Evolutionary conservation across 169 alveolate species (phyloP).

Genomic region (Cryptosporidium andersoni): DNA sequence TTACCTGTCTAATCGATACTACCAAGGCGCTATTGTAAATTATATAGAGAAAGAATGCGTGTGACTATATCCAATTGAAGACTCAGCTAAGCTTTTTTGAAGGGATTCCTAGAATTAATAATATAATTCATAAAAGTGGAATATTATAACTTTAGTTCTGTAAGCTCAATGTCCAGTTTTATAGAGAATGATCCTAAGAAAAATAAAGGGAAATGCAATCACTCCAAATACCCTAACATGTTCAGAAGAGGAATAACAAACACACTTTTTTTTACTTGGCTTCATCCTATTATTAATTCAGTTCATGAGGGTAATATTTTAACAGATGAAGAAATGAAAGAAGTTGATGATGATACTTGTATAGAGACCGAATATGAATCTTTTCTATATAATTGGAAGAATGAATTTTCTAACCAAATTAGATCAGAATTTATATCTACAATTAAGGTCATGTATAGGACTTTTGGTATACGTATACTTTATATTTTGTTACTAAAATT

Average conservation of each 20-base stretch:
- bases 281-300: slow-evolving; percentile 14
- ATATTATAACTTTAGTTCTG: too few relatives aligned
- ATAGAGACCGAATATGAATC: slow-evolving; percentile 19
- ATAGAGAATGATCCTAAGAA: neutral
- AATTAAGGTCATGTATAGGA: slow-evolving; percentile 16
- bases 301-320: slow-evolving; percentile 3
- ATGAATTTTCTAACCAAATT: slow-evolving; percentile 23
- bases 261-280: slow-evolving; percentile 43
- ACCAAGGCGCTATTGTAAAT: too few relatives aligned
- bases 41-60: too few relatives aligned
- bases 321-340: slow-evolving; percentile 17
- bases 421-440: slow-evolving; percentile 24
- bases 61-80: too few relatives aligned
- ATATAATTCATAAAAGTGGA: too few relatives aligned
- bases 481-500: neutral
- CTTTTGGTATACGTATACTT: slow-evolving; percentile 30
- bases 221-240: slow-evolving; percentile 25
- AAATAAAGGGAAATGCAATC: neutral
- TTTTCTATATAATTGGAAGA: slow-evolving; percentile 47
- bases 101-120: too few relatives aligned
- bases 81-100: too few relatives aligned
- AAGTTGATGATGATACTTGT: slow-evolving; percentile 46
- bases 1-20: too few relatives aligned
- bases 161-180: too few relatives aligned
- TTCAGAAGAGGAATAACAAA: slow-evolving; percentile 50